Base-by-base conservation (phyloP, 164 flowering plant genomes). In the Aristolochia californica region DNA sequence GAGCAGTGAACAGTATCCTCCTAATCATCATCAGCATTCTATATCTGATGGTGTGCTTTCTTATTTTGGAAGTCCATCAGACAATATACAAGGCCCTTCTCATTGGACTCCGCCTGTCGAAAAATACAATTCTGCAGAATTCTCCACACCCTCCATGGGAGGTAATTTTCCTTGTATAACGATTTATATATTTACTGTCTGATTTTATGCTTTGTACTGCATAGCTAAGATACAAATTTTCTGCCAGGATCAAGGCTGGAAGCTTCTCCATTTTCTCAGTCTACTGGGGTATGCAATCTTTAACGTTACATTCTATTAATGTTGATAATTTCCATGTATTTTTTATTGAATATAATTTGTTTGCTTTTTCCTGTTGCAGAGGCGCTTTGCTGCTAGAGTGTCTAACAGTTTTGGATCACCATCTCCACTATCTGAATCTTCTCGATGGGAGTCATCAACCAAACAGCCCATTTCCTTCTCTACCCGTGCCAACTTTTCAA, bases 31-130 rank as follows among this genome's bases (percentile, higher is more conserved):
- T 67, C 75, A 77, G 3, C 77, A 77, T 69, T 77, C 80, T 24
- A 68, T 74, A 53, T 77, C 80, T 59, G 80, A 77, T 62, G 77
- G 75, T n/a, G 74, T 54, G 43, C 72, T 74, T 24, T 74, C 80
- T 54, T 77, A 74, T 58, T 62, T 70, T 62, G 77, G 61, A 51
- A 74, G 80, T 64, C 75, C 72, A 13, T 59, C 75, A 25, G 66
- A 71, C 55, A 73, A 57, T 57, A 28, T 59, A 22, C 75, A 62
- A 52, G 66, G 59, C 18, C 68, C 71, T 17, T 65, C 40, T 2
- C 40, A 67, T 24, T 76, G 75, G 80, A 73, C 77, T 8, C 75
- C 80, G 25, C 72, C 75, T 9, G 54, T 57, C 17, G 64, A 62
- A 21, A 71, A 71, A 24, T 59, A 53, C 56, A 69, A 63, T 57